Evolutionary conservation across 2,329 filamentous ascomycete genomes (phyloP).

Genomic region (Sporothrix protearum): DNA sequence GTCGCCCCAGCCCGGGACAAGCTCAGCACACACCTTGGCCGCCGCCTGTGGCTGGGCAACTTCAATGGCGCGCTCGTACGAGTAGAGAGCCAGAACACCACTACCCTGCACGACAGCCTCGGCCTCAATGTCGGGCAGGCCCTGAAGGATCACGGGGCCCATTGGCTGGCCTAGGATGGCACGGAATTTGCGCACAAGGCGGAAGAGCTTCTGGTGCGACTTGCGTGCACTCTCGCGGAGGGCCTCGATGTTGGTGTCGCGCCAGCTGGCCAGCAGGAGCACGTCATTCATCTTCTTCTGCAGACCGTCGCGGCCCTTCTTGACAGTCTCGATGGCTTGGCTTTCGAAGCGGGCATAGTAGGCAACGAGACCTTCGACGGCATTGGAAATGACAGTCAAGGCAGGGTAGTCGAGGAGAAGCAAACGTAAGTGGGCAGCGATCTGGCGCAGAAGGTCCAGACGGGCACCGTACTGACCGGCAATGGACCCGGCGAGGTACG

Average conservation of each 20-base stretch:
- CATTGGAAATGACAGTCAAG: conserved; percentile 57
- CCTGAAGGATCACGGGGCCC: conserved; percentile 58
- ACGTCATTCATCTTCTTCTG: conserved; percentile 92
- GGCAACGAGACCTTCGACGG: conserved; percentile 70
- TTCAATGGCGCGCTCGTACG: background rate
- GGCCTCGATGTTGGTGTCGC: conserved; percentile 90
- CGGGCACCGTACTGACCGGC: conserved; percentile 76
- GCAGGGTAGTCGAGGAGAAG: conserved; percentile 57
- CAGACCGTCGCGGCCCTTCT: conserved; percentile 65
- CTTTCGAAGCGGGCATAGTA: conserved; percentile 71
- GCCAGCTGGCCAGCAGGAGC: conserved; percentile 93
- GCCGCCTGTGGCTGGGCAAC: conserved; percentile 29
- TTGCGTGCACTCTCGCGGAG: conserved; percentile 83
- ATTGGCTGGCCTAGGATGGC: conserved; percentile 72
- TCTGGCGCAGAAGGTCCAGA: conserved; percentile 63
- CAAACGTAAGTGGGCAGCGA: conserved; percentile 62
- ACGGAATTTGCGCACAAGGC: conserved; percentile 86
- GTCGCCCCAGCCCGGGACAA: conserved; percentile 39
- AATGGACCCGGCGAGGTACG: conserved; percentile 74
- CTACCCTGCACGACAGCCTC: conserved; percentile 18
- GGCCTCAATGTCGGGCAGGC: conserved; percentile 52
- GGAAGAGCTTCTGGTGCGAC: conserved; percentile 89
- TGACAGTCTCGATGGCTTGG: conserved; percentile 61
- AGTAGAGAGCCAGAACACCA: conserved; percentile 20
- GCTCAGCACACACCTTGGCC: conserved; percentile 35